Evolutionary conservation across 148 eudicot genomes (phyloP).

Genomic region (Cornus kousa): DNA sequence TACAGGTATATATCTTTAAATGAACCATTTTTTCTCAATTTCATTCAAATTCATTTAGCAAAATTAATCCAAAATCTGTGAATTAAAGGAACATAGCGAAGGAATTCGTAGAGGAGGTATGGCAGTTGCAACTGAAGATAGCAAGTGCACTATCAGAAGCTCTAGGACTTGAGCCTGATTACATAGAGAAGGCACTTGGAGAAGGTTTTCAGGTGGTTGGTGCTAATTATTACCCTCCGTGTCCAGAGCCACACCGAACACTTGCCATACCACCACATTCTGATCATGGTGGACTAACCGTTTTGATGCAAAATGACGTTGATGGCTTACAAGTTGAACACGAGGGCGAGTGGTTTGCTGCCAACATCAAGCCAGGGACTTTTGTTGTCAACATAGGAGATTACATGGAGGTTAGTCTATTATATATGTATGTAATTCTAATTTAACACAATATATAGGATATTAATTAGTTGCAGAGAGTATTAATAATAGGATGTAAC

Average conservation of each 20-base stretch:
- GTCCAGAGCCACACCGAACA: conserved; percentile 15
- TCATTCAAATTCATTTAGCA: no score
- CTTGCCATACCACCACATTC: conserved; percentile 6
- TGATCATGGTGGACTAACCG: conserved; percentile 24
- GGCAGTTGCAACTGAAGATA: conserved; percentile 15
- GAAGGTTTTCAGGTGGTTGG: conserved; percentile 13
- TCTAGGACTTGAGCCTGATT: conserved; percentile 14
- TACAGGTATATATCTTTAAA: conserved; percentile 12
- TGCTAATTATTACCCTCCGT: conserved; percentile 16
- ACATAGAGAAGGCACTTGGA: conserved; percentile 16
- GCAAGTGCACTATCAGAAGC: conserved; percentile 17
- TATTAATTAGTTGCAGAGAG: no score
- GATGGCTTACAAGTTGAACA: conserved; percentile 20
- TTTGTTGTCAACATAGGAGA: conserved; percentile 24
- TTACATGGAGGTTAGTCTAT: conserved; percentile 15
- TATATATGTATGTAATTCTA: no score
- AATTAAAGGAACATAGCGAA: conserved; percentile 9
- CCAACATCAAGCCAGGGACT: conserved; percentile 9
- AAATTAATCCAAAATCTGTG: neutral
- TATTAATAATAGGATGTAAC: no score
- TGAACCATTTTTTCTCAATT: no score
- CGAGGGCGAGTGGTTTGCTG: conserved; percentile 9
- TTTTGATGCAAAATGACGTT: conserved; percentile 19
- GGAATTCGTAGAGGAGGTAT: conserved; percentile 14
- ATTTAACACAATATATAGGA: no score